phyloP scores from a whole-genome alignment of 2,329 filamentous ascomycete species.

The Talaromyces sp. region DNA sequence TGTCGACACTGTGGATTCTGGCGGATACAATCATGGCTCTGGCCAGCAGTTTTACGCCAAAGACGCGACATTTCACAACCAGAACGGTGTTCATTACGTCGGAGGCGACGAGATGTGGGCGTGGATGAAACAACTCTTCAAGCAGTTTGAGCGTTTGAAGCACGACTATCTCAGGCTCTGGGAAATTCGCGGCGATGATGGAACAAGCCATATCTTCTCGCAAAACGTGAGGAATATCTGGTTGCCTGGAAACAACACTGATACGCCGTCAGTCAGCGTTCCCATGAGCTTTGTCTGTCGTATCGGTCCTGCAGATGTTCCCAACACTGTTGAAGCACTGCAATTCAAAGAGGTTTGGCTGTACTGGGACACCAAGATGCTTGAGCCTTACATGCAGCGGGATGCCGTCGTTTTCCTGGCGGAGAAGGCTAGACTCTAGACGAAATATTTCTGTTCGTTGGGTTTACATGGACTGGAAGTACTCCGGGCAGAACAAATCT shows the following conservation, averaged over 20 bases:
- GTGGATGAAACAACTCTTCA: conserved; percentile 14
- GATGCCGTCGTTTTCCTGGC: conserved; percentile 7
- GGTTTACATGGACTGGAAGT: background rate
- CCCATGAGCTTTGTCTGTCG: conserved; percentile 7
- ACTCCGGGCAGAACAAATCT: background rate
- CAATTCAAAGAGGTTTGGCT: conserved; percentile 9
- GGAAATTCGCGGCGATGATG: conserved; percentile 9
- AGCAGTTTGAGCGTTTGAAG: conserved; percentile 6
- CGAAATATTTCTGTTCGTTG: background rate
- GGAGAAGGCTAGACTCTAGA: background rate
- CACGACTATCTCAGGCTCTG: conserved; percentile 8
- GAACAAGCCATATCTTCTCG: conserved; percentile 4
- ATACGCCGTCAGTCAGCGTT: conserved; percentile 7
- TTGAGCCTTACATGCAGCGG: background rate
- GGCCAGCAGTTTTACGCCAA: conserved; percentile 7
- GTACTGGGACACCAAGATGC: conserved; percentile 8
- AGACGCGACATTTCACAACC: conserved; percentile 7
- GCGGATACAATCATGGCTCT: conserved; percentile 10
- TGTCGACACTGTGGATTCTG: conserved; percentile 9
- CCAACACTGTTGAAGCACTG: conserved; percentile 3
- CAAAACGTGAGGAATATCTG: conserved; percentile 8
- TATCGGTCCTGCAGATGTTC: conserved; percentile 6
- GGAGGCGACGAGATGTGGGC: conserved; percentile 12
- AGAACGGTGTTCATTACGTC: conserved; percentile 12
- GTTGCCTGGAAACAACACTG: conserved; percentile 3